Evolutionary conservation across 164 flowering plant genomes (phyloP), one percentile per base, ranked within the genome.

Genomic region (Vitis cinerea): DNA sequence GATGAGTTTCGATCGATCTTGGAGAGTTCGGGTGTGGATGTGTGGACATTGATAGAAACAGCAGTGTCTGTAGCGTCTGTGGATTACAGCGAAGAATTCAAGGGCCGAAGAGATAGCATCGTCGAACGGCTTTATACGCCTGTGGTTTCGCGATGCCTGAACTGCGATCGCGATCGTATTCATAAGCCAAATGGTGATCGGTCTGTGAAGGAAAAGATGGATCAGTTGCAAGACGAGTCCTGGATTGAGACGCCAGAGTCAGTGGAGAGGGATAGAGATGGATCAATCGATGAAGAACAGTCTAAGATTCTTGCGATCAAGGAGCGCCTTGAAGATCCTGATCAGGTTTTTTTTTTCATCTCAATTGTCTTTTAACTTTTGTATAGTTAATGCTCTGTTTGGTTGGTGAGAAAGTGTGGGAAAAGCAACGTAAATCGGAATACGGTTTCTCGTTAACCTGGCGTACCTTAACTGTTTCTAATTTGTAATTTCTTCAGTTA

Each of bases 31-130:
- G 87, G 90, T 2, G 88, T 85, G 3, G 97, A 92, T 66, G 80
- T 96, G 0, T 96, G 98, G 98, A 67, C 77, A n/a, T 69, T 93
- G 23, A 88, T 96, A 11, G 95, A 93, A n/a, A 71, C 95, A 10
- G 98, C 99, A 50, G 86, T 92, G 14, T 59, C 80, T 1, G 88
- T 96, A 1, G 99, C 99, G 10, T 71, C 85, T 0, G 17, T 59
- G 61, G 99, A 96, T 71, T 79, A 77, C 66, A 82, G 80, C 30
- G 77, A 71, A 6, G 97, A 93, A 68, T 65, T 96, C 83, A 88
- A 71, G 79, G 61, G 58, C 10, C 84, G 94, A 60, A 83, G 99
- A 65, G 99, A 96, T 61, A 81, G 77, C 30, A 90, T 96, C 56
- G 90, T 93, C 19, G 90, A 85, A 83, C 74, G 74, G 58, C 88